Conservation (phyloP, 2,329 filamentous ascomycete species). For the Apiospora malaysiana region DNA sequence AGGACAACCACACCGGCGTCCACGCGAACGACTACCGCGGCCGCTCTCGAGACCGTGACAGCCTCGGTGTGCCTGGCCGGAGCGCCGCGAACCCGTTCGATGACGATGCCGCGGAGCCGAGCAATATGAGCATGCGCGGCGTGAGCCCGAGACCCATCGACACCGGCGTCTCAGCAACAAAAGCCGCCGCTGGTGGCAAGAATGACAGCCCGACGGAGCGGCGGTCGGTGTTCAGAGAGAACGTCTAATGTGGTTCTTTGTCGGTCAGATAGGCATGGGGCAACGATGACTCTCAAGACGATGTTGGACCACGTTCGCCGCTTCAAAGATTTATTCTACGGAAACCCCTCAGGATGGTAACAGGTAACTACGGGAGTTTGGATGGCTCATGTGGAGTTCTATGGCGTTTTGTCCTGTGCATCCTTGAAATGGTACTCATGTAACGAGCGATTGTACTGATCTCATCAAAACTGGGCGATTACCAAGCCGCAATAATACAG, state of each 20-base stretch:
- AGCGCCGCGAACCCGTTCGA: conserved; percentile 70
- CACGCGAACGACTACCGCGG: conserved; percentile 45
- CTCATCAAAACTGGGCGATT: not conserved
- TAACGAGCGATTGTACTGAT: not conserved
- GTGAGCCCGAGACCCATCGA: conserved; percentile 79
- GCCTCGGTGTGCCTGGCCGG: conserved; percentile 42
- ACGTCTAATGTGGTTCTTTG: conserved; percentile 54
- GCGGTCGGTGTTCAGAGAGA: conserved; percentile 73
- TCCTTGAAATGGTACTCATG: not conserved
- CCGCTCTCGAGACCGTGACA: conserved; percentile 46
- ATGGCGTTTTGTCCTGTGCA: not conserved
- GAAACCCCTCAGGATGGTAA: not conserved
- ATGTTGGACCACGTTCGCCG: not conserved
- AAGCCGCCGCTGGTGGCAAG: conserved; percentile 40
- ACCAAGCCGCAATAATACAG: not conserved
- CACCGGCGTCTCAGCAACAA: conserved; percentile 43
- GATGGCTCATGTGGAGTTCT: conserved; percentile 14
- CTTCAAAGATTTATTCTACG: conserved; percentile 8
- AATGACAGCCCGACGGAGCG: conserved; percentile 69
- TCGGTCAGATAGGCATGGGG: not conserved
- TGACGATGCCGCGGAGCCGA: conserved; percentile 66
- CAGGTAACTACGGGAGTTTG: conserved; percentile 22
- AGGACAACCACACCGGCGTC: conserved; percentile 31
- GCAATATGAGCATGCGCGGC: conserved; percentile 67
- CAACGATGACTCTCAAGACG: not conserved